Percentiles rank a stretch among this genome's conserved stretches.
phyloP scores from a whole-genome alignment of 2,329 filamentous ascomycete genomes.

The Cladosporium sphaerospermum region DNA sequence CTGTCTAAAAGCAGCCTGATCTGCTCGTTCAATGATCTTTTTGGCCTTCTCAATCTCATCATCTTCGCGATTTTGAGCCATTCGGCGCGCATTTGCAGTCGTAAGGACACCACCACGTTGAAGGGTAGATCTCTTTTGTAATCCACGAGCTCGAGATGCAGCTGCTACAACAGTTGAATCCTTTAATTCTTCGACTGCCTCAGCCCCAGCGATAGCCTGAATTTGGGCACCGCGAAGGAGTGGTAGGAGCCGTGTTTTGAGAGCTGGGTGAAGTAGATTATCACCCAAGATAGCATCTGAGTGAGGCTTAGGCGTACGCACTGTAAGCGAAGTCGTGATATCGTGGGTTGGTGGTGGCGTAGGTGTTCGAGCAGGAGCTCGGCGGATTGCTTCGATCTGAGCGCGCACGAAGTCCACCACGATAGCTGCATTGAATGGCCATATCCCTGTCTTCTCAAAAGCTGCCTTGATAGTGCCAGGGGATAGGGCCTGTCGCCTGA shows the following conservation, averaged over 20 bases:
- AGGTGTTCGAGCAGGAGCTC: not conserved
- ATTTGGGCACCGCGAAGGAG: not conserved
- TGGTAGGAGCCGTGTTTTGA: not conserved
- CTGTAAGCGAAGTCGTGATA: not conserved
- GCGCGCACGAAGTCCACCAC: constrained; percentile 2
- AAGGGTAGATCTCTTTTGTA: not conserved
- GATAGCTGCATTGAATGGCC: not conserved
- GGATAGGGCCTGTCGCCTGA: constrained; percentile 2
- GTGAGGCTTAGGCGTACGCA: not conserved
- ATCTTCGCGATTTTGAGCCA: not conserved
- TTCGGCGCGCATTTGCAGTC: not conserved
- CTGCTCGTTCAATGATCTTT: too few species aligned
- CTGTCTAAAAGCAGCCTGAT: too few species aligned
- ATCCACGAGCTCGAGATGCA: not conserved
- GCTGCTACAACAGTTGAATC: not conserved
- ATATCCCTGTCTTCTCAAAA: constrained; percentile 12
- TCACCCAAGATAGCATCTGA: not conserved
- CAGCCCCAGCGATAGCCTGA: not conserved
- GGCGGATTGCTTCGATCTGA: not conserved
- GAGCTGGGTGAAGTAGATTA: not conserved
- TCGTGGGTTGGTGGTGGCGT: not conserved
- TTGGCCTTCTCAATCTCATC: too few species aligned
- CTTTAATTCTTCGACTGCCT: not conserved
- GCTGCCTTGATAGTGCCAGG: constrained; percentile 11
- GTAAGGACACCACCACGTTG: not conserved